Conservation (phyloP, 2,329 filamentous ascomycete genomes). For the Ceratocystis eucalypticola region DNA sequence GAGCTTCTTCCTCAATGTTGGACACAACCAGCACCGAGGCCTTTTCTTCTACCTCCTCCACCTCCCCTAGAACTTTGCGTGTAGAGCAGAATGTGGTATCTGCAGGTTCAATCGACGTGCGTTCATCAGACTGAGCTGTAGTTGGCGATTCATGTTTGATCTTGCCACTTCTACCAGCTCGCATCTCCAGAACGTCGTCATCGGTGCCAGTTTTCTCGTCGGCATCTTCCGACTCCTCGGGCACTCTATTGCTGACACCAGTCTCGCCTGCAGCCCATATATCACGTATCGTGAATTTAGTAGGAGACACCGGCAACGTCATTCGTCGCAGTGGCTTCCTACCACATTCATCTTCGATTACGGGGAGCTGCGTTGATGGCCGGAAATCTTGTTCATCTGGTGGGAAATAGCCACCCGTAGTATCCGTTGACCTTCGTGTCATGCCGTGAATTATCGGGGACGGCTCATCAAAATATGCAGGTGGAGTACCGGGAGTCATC, state of each 20-base stretch:
- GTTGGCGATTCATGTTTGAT: not conserved
- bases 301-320: conserved; percentile 17
- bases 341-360: conserved; percentile 16
- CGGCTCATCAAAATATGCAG: conserved; percentile 15
- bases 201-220: conserved; percentile 8
- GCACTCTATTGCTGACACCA: not conserved
- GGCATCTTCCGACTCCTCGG: conserved; percentile 4
- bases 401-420: conserved; percentile 9
- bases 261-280: conserved; percentile 16
- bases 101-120: not conserved
- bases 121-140: not conserved
- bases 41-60: conserved; percentile 9
- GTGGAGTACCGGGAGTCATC: conserved; percentile 10
- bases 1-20: not conserved
- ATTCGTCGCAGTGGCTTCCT: conserved; percentile 18
- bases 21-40: conserved; percentile 1
- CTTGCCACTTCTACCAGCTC: conserved; percentile 6
- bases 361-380: conserved; percentile 14
- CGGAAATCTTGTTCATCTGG: not conserved
- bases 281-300: conserved; percentile 17
- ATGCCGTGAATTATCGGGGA: conserved; percentile 15
- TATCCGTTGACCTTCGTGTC: conserved; percentile 16
- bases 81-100: not conserved
- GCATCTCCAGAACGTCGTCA: conserved; percentile 16
- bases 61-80: conserved; percentile 11